Evolutionary conservation across 805 yeast species (phyloP).

Genomic region (Phaffomyces thermotolerans): DNA sequence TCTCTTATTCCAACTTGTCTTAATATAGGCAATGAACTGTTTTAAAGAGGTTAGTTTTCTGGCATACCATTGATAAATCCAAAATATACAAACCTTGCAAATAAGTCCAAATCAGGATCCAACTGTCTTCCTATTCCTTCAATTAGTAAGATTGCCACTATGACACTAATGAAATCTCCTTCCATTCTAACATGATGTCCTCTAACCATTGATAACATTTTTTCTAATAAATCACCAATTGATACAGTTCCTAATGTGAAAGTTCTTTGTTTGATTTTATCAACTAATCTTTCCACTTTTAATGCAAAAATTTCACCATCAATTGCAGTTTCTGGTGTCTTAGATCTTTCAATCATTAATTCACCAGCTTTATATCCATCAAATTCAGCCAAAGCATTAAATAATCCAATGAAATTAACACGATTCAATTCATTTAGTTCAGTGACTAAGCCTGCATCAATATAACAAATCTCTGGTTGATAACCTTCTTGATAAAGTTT

Average conservation of each 20-base stretch:
- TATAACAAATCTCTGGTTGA: conserved; percentile 79
- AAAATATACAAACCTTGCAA: conserved; percentile 84
- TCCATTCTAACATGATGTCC: conserved; percentile 96
- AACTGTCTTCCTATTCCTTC: conserved; percentile 95
- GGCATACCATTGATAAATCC: conserved; percentile 29
- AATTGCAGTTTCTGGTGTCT: conserved; percentile 89
- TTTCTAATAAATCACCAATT: conserved; percentile 84
- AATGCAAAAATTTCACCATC: conserved; percentile 80
- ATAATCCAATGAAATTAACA: conserved; percentile 79
- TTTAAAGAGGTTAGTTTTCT: conserved; percentile 15
- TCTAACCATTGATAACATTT: conserved; percentile 85
- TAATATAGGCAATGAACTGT: conserved; percentile 28
- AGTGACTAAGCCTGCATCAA: conserved; percentile 91
- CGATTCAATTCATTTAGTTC: conserved; percentile 75
- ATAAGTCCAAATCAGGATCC: conserved; percentile 87
- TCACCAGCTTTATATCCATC: conserved; percentile 95
- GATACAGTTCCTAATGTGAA: conserved; percentile 89
- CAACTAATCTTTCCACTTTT: conserved; percentile 79
- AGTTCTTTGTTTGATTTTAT: conserved; percentile 74
- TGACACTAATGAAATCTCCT: conserved; percentile 90
- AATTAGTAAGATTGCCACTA: conserved; percentile 82
- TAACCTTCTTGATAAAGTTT: conserved; percentile 49
- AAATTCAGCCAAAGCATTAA: conserved; percentile 81
- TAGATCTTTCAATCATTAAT: conserved; percentile 88
- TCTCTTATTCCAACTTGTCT: conserved; percentile 75